phyloP scores from a whole-genome alignment of 2,329 filamentous ascomycete species.

The Apiospora arundinis region DNA sequence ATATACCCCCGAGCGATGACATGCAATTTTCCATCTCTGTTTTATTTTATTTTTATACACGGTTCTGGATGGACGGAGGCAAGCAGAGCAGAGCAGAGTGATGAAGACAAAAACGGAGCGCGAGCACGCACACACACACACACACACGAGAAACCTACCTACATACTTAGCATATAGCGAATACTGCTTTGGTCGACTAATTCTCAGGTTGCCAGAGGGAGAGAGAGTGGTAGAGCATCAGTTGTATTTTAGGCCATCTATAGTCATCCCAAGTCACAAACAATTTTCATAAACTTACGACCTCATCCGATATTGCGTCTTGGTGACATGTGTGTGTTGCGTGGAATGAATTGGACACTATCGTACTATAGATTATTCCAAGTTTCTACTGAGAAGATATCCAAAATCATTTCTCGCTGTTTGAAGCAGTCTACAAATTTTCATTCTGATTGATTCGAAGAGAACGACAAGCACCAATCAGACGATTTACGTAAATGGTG shows the following conservation, averaged over 20 bases:
- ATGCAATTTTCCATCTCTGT: slow-evolving; percentile 4
- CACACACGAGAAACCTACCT: background rate
- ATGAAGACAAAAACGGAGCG: background rate
- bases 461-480: background rate
- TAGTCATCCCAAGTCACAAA: background rate
- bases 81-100: background rate
- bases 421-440: no score
- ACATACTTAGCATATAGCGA: background rate
- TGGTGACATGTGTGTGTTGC: no score
- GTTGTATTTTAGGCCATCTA: background rate
- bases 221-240: background rate
- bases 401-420: no score
- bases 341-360: no score
- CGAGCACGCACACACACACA: no score
- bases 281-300: no score
- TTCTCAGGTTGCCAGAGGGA: background rate
- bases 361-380: no score
- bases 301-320: background rate
- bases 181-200: background rate
- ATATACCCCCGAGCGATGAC: slow-evolving; percentile 15
- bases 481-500: slow-evolving; percentile 7
- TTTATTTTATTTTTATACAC: background rate
- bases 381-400: no score
- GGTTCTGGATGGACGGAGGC: background rate
- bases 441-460: background rate